Evolutionary conservation across 768 basidiomycete species (phyloP), one percentile per base, ranked within the genome.

Genomic region (Agaricus bisporus): DNA sequence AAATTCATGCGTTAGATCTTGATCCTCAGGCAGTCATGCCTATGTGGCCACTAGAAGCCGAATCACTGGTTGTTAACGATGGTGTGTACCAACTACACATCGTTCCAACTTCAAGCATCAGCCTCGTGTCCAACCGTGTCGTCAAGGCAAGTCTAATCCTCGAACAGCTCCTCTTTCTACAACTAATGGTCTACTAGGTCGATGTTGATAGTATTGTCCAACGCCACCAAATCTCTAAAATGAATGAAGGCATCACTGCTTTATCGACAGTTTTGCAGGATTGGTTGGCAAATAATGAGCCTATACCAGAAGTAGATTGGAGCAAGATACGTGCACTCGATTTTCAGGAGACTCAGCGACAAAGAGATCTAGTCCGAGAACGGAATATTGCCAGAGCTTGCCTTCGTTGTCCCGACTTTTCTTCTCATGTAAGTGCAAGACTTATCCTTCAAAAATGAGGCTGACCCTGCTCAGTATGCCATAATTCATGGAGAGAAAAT

Each of bases 231-330:
- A 89, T 85, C 36, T 74, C 79, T 2, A 69, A 71, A 7, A 83
- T 91, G 75, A 75, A 77, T 12, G 80, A 82, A 10, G 80, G 77
- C 2, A 70, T 81, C 22, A 63, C 71, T 5, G 68, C 71, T 7
- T 70, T 95, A 11, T 72, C 77, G 41, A 62, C 51, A 2, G 58
- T 86, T 3, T 71, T 80, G 14, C 64, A 73, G 14, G 85, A 88
- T 52, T 92, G 88, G 84, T 55, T 69, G 38, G 53, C 62, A n/a
- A 55, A 60, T 4, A 14, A 28, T 7, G 64, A 68, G 7, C 60
- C 59, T 2, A 69, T 93, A 12, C 78, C 81, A 2, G 97, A 99
- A 66, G 80, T 85, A 4, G 91, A 91, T 51, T 98, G 94, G 95
- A 73, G 73, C 51, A 80, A 86, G 48, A 79, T 93, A 65, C 81